Evolutionary conservation across 148 eudicot species (phyloP).

Genomic region (Camellia granthamiana): DNA sequence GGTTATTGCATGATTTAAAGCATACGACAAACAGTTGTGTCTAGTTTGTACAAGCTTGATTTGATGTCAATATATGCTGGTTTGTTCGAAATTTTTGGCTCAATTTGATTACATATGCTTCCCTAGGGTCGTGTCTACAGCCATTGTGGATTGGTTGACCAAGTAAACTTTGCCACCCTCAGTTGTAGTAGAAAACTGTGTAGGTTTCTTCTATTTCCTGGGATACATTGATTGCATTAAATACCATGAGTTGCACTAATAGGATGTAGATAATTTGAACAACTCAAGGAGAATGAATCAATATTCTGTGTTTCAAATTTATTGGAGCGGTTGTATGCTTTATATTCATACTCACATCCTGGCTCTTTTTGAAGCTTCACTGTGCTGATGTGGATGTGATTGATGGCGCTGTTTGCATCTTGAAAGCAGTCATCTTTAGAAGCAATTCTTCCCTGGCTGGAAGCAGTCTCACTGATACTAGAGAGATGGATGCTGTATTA

Average conservation of each 20-base stretch:
- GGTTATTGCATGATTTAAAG: not conserved
- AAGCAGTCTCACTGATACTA: conserved; percentile 26
- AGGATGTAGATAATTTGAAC: not conserved
- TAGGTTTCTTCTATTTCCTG: not conserved
- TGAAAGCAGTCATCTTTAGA: conserved; percentile 54
- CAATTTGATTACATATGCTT: not conserved
- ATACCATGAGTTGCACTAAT: not conserved
- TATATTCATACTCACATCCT: not conserved
- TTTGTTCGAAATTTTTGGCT: not conserved
- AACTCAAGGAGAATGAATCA: conserved; percentile 1
- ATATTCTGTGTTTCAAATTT: not conserved
- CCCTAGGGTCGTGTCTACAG: not conserved
- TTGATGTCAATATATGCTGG: not conserved
- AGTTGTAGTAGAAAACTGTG: not conserved
- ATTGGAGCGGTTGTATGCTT: not conserved
- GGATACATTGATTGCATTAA: not conserved
- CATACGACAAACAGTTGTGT: not conserved
- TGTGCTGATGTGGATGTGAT: conserved; percentile 59
- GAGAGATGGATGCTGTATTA: conserved; percentile 48
- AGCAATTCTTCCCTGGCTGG: conserved; percentile 26
- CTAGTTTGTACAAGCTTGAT: not conserved
- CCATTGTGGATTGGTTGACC: not conserved
- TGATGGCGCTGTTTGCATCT: conserved; percentile 48
- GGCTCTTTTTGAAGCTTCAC: conserved; percentile 44
- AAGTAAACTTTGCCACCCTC: not conserved